Percentiles rank a stretch among this genome's conserved stretches.
phyloP scores from a whole-genome alignment of 495 filamentous ascomycete genomes.

The Pseudevernia furfuracea region DNA sequence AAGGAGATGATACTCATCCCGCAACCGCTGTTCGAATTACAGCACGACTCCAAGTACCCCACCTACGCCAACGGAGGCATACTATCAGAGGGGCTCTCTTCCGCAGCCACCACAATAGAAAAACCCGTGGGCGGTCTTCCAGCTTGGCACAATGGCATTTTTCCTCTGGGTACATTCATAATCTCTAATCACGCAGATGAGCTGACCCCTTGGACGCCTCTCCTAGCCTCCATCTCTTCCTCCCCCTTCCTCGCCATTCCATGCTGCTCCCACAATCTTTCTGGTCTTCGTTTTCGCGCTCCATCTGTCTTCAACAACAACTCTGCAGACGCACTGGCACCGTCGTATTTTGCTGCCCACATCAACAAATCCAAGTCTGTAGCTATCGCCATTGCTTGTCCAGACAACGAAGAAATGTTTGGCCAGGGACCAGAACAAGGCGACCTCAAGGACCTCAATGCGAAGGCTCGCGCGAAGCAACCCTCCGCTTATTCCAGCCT shows the following conservation, averaged over 20 bases:
- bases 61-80: slow-evolving; percentile 17
- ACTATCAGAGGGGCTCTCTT: slow-evolving; percentile 11
- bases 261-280: slow-evolving; percentile 85
- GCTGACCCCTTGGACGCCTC: slow-evolving; percentile 89
- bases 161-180: slow-evolving; percentile 73
- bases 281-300: slow-evolving; percentile 64
- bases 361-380: slow-evolving; percentile 39
- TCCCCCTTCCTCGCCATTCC: slow-evolving; percentile 83
- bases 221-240: slow-evolving; percentile 69
- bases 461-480: slow-evolving; percentile 21
- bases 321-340: slow-evolving; percentile 23
- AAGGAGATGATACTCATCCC: slow-evolving; percentile 72
- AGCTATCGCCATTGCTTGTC: slow-evolving; percentile 33
- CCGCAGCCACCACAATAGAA: not conserved
- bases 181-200: slow-evolving; percentile 97
- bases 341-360: slow-evolving; percentile 22
- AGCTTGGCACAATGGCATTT: slow-evolving; percentile 56
- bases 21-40: slow-evolving; percentile 36
- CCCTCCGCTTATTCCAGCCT: slow-evolving; percentile 27
- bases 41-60: not conserved
- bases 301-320: slow-evolving; percentile 38
- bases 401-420: slow-evolving; percentile 21
- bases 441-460: slow-evolving; percentile 38
- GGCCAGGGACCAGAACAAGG: slow-evolving; percentile 34
- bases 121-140: slow-evolving; percentile 21